Conservation (phyloP, 768 basidiomycete genomes). For the Hydnum rufescens region DNA sequence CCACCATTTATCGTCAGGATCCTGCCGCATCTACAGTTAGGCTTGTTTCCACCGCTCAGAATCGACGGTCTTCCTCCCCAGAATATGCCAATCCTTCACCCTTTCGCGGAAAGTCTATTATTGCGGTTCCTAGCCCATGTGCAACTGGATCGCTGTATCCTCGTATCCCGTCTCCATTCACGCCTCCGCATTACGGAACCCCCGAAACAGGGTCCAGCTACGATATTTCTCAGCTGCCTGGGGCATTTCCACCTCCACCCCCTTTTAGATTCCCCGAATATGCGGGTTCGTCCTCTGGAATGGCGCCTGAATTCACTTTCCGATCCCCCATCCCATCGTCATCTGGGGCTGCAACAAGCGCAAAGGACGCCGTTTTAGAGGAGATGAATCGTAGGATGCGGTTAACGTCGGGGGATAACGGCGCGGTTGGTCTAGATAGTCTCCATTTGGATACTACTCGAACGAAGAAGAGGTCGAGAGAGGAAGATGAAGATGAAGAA, state of each 20-base stretch:
- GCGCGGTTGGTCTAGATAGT: not conserved
- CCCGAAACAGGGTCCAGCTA: not conserved
- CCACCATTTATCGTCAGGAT: slow-evolving; percentile 5
- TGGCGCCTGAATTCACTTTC: slow-evolving; percentile 16
- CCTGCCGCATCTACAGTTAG: slow-evolving; percentile 9
- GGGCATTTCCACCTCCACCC: not conserved
- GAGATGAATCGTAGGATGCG: slow-evolving; percentile 68
- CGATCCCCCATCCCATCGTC: slow-evolving; percentile 12
- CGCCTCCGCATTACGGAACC: not conserved
- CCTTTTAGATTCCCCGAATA: not conserved
- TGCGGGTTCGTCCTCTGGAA: not conserved
- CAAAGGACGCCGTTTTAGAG: slow-evolving; percentile 50
- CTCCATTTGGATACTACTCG: not conserved
- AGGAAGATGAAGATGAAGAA: not conserved
- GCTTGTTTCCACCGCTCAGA: slow-evolving; percentile 7
- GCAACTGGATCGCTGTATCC: not conserved
- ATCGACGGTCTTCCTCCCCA: slow-evolving; percentile 17
- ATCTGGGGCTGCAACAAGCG: not conserved
- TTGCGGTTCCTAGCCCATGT: not conserved
- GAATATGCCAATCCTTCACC: slow-evolving; percentile 10
- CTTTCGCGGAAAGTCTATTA: slow-evolving; percentile 1
- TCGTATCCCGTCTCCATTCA: not conserved
- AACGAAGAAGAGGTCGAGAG: not conserved
- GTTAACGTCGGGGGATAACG: slow-evolving; percentile 26
- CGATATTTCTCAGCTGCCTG: not conserved